Conservation (phyloP, 2,329 filamentous ascomycete genomes). For the Achaetomium macrosporum region DNA sequence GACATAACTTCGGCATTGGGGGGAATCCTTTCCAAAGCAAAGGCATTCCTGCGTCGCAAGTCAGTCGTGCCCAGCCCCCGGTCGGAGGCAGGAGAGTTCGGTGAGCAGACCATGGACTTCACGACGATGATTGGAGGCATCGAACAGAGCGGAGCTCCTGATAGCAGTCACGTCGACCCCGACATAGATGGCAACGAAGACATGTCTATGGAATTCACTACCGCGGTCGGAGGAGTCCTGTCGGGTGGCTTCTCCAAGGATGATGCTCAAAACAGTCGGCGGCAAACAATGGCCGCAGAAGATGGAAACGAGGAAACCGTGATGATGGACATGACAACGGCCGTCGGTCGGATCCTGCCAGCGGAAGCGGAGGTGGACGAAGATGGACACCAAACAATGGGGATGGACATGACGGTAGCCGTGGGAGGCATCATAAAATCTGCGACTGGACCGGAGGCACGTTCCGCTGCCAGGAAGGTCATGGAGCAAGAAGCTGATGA, state of each 20-base stretch:
- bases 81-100: slow-evolving; percentile 33
- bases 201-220: slow-evolving; percentile 74
- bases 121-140: slow-evolving; percentile 75
- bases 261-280: slow-evolving; percentile 20
- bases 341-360: slow-evolving; percentile 53
- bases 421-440: slow-evolving; percentile 56
- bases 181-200: slow-evolving; percentile 54
- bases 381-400: slow-evolving; percentile 39
- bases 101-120: slow-evolving; percentile 77
- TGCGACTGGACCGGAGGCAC: slow-evolving; percentile 34
- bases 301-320: slow-evolving; percentile 33
- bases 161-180: slow-evolving; percentile 32
- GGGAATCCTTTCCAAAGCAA: slow-evolving; percentile 57
- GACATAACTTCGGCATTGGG: slow-evolving; percentile 83
- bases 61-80: slow-evolving; percentile 21
- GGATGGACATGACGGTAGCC: slow-evolving; percentile 62
- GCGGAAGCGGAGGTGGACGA: slow-evolving; percentile 32
- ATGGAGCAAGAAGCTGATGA: slow-evolving; percentile 54
- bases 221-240: slow-evolving; percentile 55
- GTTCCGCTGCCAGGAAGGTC: slow-evolving; percentile 46
- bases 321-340: slow-evolving; percentile 63
- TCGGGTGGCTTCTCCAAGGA: slow-evolving; percentile 16
- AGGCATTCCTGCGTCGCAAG: slow-evolving; percentile 24
- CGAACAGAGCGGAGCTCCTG: slow-evolving; percentile 29
- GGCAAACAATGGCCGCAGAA: slow-evolving; percentile 23